These are phyloP conservation scores for Cercospora citrullina DNA, from an alignment of 2,329 filamentous ascomycete genomes.

Conservation along the genomic window DNA sequence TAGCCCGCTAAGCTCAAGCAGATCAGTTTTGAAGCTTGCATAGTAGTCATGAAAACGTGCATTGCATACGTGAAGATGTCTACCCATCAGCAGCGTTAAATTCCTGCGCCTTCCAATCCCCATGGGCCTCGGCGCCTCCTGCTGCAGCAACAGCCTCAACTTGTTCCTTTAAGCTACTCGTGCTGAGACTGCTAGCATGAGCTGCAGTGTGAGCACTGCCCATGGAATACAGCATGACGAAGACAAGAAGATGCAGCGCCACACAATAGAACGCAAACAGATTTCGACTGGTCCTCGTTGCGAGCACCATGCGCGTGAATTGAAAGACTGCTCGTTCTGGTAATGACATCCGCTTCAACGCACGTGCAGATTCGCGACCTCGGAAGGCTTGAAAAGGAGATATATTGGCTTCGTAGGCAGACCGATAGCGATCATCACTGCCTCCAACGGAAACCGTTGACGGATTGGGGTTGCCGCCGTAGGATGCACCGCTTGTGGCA, in stretches of 20 bases:
- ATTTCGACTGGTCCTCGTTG: slow-evolving; percentile 86
- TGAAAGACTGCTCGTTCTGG: slow-evolving; percentile 90
- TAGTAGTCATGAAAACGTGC: not conserved
- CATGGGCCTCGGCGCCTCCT: slow-evolving; percentile 21
- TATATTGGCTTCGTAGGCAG: slow-evolving; percentile 91
- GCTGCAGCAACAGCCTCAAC: slow-evolving; percentile 14
- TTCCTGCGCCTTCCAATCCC: slow-evolving; percentile 42
- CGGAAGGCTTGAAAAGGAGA: slow-evolving; percentile 95
- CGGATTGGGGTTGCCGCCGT: slow-evolving; percentile 66
- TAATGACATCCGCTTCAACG: slow-evolving; percentile 88
- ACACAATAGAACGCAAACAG: slow-evolving; percentile 91
- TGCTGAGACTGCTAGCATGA: slow-evolving; percentile 59
- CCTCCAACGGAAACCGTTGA: slow-evolving; percentile 64
- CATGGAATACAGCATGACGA: slow-evolving; percentile 82
- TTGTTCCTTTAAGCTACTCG: slow-evolving; percentile 31
- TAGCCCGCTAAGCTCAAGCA: too few species aligned
- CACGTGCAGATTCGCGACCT: slow-evolving; percentile 86
- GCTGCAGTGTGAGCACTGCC: slow-evolving; percentile 66
- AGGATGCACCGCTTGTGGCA: slow-evolving; percentile 65
- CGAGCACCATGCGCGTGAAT: slow-evolving; percentile 84
- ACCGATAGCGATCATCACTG: slow-evolving; percentile 74
- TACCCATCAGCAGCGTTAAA: slow-evolving; percentile 32
- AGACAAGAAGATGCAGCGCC: slow-evolving; percentile 82
- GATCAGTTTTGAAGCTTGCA: not conserved
- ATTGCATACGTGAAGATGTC: not conserved